phyloP scores from a whole-genome alignment of 495 filamentous ascomycete species.

The Penicillium robsamsonii region DNA sequence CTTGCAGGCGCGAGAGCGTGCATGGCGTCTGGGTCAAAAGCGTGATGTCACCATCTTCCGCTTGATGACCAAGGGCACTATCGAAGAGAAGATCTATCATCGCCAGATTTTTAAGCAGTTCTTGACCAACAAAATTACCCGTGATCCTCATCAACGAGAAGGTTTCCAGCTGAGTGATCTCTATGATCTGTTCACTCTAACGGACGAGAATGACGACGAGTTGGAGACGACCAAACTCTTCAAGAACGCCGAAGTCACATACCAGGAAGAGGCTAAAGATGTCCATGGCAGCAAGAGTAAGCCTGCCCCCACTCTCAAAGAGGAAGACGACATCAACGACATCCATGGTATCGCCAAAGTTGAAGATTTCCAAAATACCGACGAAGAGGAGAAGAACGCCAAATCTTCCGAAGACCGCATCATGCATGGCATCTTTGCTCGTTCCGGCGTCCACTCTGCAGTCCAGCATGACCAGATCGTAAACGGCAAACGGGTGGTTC shows the following conservation, averaged over 20 bases:
- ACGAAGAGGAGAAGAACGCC: slow-evolving; percentile 38
- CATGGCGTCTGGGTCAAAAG: slow-evolving; percentile 94
- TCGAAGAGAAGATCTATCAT: slow-evolving; percentile 99
- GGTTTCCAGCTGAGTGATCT: slow-evolving; percentile 82
- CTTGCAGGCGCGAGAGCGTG: slow-evolving; percentile 90
- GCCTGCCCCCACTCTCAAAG: slow-evolving; percentile 8
- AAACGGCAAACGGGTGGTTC: slow-evolving; percentile 59
- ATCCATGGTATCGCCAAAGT: slow-evolving; percentile 59
- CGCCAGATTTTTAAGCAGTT: slow-evolving; percentile 98
- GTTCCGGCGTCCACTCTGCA: slow-evolving; percentile 77
- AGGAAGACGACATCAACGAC: slow-evolving; percentile 40
- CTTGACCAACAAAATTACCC: slow-evolving; percentile 88
- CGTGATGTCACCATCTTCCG: slow-evolving; percentile 91
- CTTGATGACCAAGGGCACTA: slow-evolving; percentile 93
- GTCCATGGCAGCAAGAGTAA: slow-evolving; percentile 18
- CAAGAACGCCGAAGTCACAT: slow-evolving; percentile 73
- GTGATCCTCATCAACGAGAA: slow-evolving; percentile 84
- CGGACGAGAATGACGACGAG: slow-evolving; percentile 59
- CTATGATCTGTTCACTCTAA: slow-evolving; percentile 86
- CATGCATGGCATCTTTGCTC: slow-evolving; percentile 83
- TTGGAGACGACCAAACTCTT: slow-evolving; percentile 87
- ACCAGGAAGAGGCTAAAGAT: slow-evolving; percentile 33
- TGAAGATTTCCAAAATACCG: slow-evolving; percentile 51
- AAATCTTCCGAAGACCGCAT: slow-evolving; percentile 59
- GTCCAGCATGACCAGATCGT: slow-evolving; percentile 89